Percentiles rank a stretch among this genome's conserved stretches.
phyloP scores from a whole-genome alignment of 768 basidiomycete species.

The Cytidiella melzeri region DNA sequence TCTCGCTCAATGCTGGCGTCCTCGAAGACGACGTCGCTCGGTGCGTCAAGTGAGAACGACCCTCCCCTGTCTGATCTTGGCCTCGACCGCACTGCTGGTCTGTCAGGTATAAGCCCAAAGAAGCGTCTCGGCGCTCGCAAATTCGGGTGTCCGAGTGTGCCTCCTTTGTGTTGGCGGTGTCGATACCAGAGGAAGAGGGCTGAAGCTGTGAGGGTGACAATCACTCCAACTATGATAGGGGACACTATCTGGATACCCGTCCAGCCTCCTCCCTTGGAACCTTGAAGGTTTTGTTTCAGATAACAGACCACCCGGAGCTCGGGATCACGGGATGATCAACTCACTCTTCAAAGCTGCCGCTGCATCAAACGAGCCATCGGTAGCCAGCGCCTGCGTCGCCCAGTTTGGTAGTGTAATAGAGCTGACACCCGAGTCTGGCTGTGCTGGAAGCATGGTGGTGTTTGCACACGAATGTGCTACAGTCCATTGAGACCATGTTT shows the following conservation, averaged over 20 bases:
- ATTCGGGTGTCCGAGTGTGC: slow-evolving; percentile 7
- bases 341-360: background rate
- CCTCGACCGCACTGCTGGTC: slow-evolving; percentile 2
- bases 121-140: slow-evolving; percentile 13
- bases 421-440: background rate
- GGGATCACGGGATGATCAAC: no score
- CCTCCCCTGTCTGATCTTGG: background rate
- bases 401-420: background rate
- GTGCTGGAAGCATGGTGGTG: no score
- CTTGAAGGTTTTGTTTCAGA: no score
- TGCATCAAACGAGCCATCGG: background rate
- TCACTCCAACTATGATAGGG: slow-evolving; percentile 29
- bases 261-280: slow-evolving; percentile 8
- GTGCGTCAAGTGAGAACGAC: background rate
- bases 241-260: slow-evolving; percentile 27
- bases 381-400: background rate
- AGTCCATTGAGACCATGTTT: background rate
- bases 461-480: background rate
- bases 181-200: slow-evolving; percentile 23
- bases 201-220: slow-evolving; percentile 20
- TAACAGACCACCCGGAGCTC: no score
- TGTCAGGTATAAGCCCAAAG: slow-evolving; percentile 16
- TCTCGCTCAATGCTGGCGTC: background rate
- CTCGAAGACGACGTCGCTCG: background rate
- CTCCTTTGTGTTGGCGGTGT: slow-evolving; percentile 7